phyloP scores from a whole-genome alignment of 495 filamentous ascomycete genomes.

The Aspergillus indologenus region DNA sequence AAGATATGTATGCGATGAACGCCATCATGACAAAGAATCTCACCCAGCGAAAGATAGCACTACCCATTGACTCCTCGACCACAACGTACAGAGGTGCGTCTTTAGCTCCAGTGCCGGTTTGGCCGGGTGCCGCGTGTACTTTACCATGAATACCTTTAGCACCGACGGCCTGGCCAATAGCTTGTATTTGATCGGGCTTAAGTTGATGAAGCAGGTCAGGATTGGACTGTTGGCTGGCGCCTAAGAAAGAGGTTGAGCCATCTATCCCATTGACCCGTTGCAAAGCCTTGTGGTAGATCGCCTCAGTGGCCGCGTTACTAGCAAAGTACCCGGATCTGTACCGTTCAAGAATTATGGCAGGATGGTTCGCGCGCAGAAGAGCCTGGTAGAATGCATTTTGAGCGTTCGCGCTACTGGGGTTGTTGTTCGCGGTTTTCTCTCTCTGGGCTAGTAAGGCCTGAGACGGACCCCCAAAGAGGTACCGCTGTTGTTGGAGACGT shows the following conservation, averaged over 20 bases:
- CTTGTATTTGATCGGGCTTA: constrained; percentile 66
- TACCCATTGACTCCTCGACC: constrained; percentile 84
- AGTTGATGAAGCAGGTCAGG: constrained; percentile 30
- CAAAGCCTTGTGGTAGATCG: constrained; percentile 71
- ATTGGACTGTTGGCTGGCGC: constrained; percentile 20
- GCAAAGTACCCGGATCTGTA: constrained; percentile 85
- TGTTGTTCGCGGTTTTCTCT: constrained; percentile 88
- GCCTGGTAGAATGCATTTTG: constrained; percentile 93
- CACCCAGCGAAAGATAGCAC: constrained; percentile 81
- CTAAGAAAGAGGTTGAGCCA: constrained; percentile 33
- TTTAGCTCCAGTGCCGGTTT: constrained; percentile 63
- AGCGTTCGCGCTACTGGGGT: constrained; percentile 76
- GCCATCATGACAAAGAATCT: constrained; percentile 78
- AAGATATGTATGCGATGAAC: constrained; percentile 67
- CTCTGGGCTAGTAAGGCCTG: constrained; percentile 62
- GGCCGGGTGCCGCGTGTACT: constrained; percentile 31
- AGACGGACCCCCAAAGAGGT: constrained; percentile 55
- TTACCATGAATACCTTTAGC: constrained; percentile 69
- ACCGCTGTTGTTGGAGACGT: constrained; percentile 41
- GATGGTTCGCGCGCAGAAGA: constrained; percentile 86
- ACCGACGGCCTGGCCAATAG: constrained; percentile 82
- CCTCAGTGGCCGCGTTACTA: constrained; percentile 66
- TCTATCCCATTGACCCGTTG: constrained; percentile 59
- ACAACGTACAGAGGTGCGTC: constrained; percentile 86
- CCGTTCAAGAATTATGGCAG: constrained; percentile 83